Base-by-base conservation (phyloP, 345 rosid genomes). In the Hypericum androsaemum region DNA sequence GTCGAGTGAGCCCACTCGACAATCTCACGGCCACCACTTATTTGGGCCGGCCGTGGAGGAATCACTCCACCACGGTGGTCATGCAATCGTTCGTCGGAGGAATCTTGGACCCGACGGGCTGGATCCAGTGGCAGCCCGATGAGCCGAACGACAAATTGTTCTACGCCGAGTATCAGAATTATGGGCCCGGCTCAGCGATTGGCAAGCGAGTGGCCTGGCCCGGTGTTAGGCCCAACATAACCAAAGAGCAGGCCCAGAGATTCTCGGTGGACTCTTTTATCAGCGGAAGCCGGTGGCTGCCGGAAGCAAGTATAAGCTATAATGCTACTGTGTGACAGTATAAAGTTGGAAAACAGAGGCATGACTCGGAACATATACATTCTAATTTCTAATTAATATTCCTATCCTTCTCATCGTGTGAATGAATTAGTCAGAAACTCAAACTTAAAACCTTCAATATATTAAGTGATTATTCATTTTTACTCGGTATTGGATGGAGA, bases 31-130 rank as follows among this genome's bases (percentile, higher is more conserved):
- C 43, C 32, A 28, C 8, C 0, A 76, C 87, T 0, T 89, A 79
- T 46, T 67, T 89, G 0, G 95, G 97, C 37, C 71, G 97, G 62
- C 89, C 97, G 15, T 89, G 97, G 97, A 81, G 69, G 43, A 22
- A 43, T 41, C 83, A 81, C 62, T 83, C 97, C 11, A 83, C 92
- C 56, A 54, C 87, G 5, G 63, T 89, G 7, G 72, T 89, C 47
- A 81, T 89, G 82, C 66, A 83, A 56, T 69, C 95, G 5, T 64
- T 45, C n/a, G 76, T 89, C 0, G 95, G 76, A 2, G 77, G 68
- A 1, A 59, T 47, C 5, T 64, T 86, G 9, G 60, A 77, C 0
- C 43, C 79, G 3, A 75, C 56, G 39, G 97, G 94, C 7, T 89
- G 95, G 97, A 37, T 72, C 5, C 72, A 75, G 71, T 89, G 95